A percentile compares a stretch with the other conserved stretches of the same genome.
phyloP scores from a whole-genome alignment of 345 rosid species.

The Eucalyptus lansdowneana region DNA sequence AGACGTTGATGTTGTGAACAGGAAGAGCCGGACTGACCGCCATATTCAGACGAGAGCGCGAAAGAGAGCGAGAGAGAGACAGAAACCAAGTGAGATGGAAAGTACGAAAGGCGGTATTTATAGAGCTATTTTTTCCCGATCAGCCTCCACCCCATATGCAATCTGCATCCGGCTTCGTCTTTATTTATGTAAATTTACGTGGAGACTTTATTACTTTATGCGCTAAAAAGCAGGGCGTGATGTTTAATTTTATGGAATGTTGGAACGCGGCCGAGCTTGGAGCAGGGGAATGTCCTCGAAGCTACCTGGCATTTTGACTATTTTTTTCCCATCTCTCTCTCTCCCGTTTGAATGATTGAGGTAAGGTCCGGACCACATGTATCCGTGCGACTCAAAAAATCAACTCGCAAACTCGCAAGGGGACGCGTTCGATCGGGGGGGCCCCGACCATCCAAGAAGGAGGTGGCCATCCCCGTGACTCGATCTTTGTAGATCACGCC shows the following conservation, averaged over 20 bases:
- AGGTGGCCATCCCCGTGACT: too few relatives aligned
- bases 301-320: neutral
- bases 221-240: neutral
- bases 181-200: neutral
- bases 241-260: neutral
- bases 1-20: slow-evolving; percentile 18
- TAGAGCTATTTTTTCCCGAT: neutral
- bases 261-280: neutral
- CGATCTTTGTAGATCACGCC: too few relatives aligned
- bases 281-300: neutral
- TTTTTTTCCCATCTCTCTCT: neutral
- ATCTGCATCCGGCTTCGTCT: neutral
- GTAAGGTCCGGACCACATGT: neutral
- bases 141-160: neutral
- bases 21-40: slow-evolving; percentile 37
- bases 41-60: neutral
- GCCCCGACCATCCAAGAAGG: neutral
- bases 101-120: neutral
- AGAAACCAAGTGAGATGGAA: neutral
- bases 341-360: neutral
- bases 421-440: neutral
- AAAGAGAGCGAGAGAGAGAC: neutral
- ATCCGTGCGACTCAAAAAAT: neutral
- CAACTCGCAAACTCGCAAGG: too few relatives aligned
- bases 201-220: neutral